phyloP scores from a whole-genome alignment of 805 yeast species.

The Cephaloascus albidus region DNA sequence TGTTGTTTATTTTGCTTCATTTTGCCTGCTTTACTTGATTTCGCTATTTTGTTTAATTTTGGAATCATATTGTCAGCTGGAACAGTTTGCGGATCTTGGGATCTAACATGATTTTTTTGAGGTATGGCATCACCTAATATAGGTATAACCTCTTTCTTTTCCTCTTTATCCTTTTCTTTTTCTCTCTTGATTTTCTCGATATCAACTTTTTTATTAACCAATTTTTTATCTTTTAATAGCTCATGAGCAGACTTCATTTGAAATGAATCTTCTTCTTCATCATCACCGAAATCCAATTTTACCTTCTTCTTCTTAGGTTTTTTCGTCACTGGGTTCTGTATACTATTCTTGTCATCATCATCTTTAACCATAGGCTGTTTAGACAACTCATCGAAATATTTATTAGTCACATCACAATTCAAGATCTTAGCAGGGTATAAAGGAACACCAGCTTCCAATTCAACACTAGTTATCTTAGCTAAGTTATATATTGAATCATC shows the following conservation, averaged over 20 bases:
- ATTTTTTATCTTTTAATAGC: constrained; percentile 13
- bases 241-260: constrained; percentile 36
- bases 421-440: constrained; percentile 40
- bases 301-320: constrained; percentile 21
- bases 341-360: no score
- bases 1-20: neutral
- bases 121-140: no score
- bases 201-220: constrained; percentile 7
- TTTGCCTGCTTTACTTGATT: no score
- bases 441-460: constrained; percentile 31
- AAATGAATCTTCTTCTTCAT: constrained; percentile 28
- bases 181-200: neutral
- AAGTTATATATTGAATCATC: constrained; percentile 49
- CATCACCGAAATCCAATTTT: constrained; percentile 24
- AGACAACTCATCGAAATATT: constrained; percentile 37
- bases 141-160: neutral
- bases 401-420: constrained; percentile 29
- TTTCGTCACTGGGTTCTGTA: no score
- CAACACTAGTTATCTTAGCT: constrained; percentile 38
- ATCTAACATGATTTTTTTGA: neutral
- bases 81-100: neutral
- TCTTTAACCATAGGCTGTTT: constrained; percentile 1
- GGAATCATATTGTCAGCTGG: neutral
- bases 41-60: no score
- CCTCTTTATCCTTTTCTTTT: neutral